Percentiles rank a stretch among this genome's conserved stretches.
These are phyloP conservation scores for Sphaerosporella brunnea DNA, from an alignment of 495 filamentous ascomycete species.

Conservation along the genomic window DNA sequence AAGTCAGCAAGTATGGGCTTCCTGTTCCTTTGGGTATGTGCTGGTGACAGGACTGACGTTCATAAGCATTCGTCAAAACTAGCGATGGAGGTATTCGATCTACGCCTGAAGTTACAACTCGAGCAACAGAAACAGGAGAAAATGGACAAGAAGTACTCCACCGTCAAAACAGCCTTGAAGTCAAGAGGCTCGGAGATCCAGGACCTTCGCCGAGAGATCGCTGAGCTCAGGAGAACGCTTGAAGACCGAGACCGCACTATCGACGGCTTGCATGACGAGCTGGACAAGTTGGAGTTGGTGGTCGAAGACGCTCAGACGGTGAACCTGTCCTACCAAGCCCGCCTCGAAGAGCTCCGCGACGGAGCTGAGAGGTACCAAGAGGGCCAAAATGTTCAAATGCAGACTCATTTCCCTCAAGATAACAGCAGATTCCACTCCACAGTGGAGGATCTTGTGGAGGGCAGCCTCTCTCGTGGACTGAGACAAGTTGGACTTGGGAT, in stretches of 20 bases:
- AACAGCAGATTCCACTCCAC: too few relatives aligned
- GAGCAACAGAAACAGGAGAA: slow-evolving; percentile 1
- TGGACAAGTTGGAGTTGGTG: background rate
- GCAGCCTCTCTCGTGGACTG: too few relatives aligned
- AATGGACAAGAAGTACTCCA: too few relatives aligned
- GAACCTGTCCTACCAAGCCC: background rate
- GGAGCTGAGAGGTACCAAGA: background rate
- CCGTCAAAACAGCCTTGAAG: too few relatives aligned
- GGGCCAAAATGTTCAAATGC: too few relatives aligned
- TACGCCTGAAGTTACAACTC: background rate
- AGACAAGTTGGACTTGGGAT: too few relatives aligned
- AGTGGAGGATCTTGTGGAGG: too few relatives aligned
- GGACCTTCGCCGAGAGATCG: background rate
- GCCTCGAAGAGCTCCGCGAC: background rate
- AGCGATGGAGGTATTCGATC: background rate
- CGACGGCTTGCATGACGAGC: background rate
- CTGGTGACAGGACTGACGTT: too few relatives aligned
- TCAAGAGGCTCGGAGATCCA: background rate
- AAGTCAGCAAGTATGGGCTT: too few relatives aligned
- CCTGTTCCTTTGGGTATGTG: too few relatives aligned
- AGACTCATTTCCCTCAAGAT: too few relatives aligned
- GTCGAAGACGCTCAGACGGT: background rate
- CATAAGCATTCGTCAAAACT: background rate
- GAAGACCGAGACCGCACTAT: background rate
- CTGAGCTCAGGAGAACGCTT: background rate